Conservation (phyloP, 2,329 filamentous ascomycete species). For the Aspergillus chevalieri region DNA sequence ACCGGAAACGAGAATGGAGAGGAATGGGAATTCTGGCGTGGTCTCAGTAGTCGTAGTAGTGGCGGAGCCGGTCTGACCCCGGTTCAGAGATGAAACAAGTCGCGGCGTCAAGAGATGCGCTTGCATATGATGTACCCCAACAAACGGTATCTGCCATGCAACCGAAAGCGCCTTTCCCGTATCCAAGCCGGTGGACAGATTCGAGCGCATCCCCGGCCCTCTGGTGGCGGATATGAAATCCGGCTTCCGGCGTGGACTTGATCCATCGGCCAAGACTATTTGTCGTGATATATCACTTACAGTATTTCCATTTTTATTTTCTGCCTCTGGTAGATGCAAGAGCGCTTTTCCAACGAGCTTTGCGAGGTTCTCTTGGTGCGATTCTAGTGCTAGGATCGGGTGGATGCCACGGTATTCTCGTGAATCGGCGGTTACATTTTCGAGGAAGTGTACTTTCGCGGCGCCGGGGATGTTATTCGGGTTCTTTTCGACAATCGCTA, state of each 20-base stretch:
- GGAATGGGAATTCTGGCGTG: constrained; percentile 67
- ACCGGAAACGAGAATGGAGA: constrained; percentile 83
- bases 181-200: constrained; percentile 70
- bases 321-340: constrained; percentile 43
- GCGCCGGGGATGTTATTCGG: constrained; percentile 8
- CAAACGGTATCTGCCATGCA: constrained; percentile 73
- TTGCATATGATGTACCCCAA: constrained; percentile 96
- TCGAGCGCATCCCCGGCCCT: constrained; percentile 80
- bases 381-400: constrained; percentile 66
- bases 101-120: constrained; percentile 86
- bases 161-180: constrained; percentile 80
- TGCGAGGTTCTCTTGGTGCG: constrained; percentile 67
- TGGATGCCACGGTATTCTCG: constrained; percentile 70
- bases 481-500: constrained; percentile 67
- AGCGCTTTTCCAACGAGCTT: constrained; percentile 62
- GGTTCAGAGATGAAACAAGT: constrained; percentile 59
- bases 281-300: constrained; percentile 1
- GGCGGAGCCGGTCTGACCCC: constrained; percentile 1
- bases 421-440: constrained; percentile 76
- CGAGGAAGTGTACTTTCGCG: constrained; percentile 67
- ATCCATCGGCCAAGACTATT: constrained; percentile 17
- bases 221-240: constrained; percentile 86
- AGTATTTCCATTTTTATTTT: constrained; percentile 2
- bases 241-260: constrained; percentile 46
- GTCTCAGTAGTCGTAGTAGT: not conserved